Percentiles rank a stretch among this genome's conserved stretches.
Conservation (phyloP, 345 rosid genomes). For the Cardamine occulta region DNA sequence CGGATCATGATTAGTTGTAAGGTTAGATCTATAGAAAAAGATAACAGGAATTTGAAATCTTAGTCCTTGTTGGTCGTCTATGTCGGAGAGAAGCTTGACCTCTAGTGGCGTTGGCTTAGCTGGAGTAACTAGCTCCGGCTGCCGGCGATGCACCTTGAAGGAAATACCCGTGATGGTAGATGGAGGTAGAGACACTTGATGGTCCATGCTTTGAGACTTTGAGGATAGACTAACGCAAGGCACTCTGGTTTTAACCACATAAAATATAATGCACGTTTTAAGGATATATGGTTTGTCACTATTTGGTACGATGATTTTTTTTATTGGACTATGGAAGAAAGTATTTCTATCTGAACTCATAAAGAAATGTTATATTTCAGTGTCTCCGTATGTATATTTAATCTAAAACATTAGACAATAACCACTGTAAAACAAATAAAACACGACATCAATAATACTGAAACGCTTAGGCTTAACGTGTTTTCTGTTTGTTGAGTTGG, state of each 20-base stretch:
- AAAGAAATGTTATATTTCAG: no score
- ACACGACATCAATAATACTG: no score
- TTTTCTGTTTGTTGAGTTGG: no score
- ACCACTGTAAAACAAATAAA: no score
- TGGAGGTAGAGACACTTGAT: slow-evolving; percentile 18
- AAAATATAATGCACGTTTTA: neutral
- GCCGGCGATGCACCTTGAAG: slow-evolving; percentile 40
- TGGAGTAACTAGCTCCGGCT: slow-evolving; percentile 45
- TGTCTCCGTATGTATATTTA: no score
- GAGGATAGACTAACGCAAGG: slow-evolving; percentile 8
- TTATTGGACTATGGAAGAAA: neutral
- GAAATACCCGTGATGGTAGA: slow-evolving; percentile 27
- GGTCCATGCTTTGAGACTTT: slow-evolving; percentile 28
- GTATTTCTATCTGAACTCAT: no score
- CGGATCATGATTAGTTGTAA: slow-evolving; percentile 46
- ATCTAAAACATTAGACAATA: no score
- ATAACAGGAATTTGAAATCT: slow-evolving; percentile 43
- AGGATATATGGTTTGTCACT: neutral
- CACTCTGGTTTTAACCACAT: slow-evolving; percentile 1
- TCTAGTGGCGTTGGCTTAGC: slow-evolving; percentile 47
- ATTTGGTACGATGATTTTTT: neutral
- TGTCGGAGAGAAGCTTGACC: slow-evolving; percentile 48
- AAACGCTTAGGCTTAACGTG: no score
- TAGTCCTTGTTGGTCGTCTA: slow-evolving; percentile 51
- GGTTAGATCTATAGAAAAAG: slow-evolving; percentile 37